Conservation (phyloP, 1,139 yeast species). For the Cylindricascospora bacillispora region DNA sequence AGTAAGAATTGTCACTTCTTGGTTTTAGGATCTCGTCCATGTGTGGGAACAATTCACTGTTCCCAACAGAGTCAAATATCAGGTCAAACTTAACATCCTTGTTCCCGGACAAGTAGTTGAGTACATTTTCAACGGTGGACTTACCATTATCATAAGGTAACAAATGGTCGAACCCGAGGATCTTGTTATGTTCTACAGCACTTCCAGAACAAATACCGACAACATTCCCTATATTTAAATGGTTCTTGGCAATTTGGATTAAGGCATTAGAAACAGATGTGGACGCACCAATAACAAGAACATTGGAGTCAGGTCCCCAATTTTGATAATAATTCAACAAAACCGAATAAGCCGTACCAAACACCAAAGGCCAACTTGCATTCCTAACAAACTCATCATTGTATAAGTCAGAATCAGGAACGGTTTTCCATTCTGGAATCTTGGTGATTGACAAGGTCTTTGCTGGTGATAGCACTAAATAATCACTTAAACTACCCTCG, state of each 20-base stretch:
- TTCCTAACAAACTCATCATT: conserved; percentile 10
- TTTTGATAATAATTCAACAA: conserved; percentile 12
- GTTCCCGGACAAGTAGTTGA: conserved; percentile 24
- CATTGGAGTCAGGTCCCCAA: conserved; percentile 13
- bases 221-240: conserved; percentile 22
- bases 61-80: conserved; percentile 38
- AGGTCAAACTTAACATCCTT: conserved; percentile 32
- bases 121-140: conserved; percentile 23
- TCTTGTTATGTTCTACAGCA: conserved; percentile 31
- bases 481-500: conserved; percentile 18
- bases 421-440: conserved; percentile 5
- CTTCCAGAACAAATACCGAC: conserved; percentile 33
- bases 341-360: conserved; percentile 19
- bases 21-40: conserved; percentile 31
- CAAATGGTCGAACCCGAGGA: conserved; percentile 39
- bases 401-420: conserved; percentile 1
- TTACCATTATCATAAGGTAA: conserved; percentile 37
- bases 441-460: conserved; percentile 10
- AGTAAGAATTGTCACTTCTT: conserved; percentile 30
- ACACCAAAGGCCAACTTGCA: conserved; percentile 22
- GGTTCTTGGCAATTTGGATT: conserved; percentile 21
- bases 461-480: conserved; percentile 18
- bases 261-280: conserved; percentile 21
- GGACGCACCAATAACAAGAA: conserved; percentile 24
- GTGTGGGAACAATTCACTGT: conserved; percentile 27